phyloP scores from a whole-genome alignment of 2,329 filamentous ascomycete species.

The Metarhizium guizhouense region DNA sequence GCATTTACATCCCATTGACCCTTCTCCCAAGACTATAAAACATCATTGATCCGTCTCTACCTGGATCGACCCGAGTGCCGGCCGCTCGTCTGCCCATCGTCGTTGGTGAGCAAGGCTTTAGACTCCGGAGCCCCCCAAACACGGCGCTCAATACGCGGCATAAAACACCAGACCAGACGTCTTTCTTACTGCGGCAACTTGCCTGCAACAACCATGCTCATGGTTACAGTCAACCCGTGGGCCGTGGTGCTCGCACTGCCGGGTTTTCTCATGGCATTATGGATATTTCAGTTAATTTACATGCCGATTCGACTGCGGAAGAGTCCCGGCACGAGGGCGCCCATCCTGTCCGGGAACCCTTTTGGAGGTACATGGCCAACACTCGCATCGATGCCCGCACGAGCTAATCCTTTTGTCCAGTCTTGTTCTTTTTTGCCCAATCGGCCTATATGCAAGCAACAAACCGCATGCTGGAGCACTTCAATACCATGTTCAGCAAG shows the following conservation, averaged over 20 bases:
- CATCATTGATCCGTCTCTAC: no score
- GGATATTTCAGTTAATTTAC: constrained; percentile 3
- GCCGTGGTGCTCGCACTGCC: constrained; percentile 6
- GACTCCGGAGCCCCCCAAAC: no score
- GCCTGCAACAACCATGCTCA: constrained; percentile 1
- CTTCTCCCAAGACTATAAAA: no score
- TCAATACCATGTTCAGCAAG: constrained; percentile 6
- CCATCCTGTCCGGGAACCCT: constrained; percentile 5
- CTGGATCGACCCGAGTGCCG: no score
- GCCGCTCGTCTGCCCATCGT: no score
- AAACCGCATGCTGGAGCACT: constrained; percentile 11
- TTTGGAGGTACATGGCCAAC: constrained; percentile 3
- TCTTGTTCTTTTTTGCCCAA: constrained; percentile 5
- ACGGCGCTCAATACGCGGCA: no score
- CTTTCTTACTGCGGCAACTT: no score
- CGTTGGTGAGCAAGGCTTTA: no score
- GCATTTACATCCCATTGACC: no score
- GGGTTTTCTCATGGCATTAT: constrained; percentile 2
- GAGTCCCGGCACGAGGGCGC: constrained; percentile 7
- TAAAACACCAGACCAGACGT: no score
- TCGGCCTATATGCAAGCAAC: constrained; percentile 10
- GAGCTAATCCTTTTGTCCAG: not conserved
- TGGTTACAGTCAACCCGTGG: constrained; percentile 1
- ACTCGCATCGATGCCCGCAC: not conserved
- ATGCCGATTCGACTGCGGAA: constrained; percentile 6